Evolutionary conservation across 2,329 filamentous ascomycete species (phyloP), one percentile per base, ranked within the genome.

Genomic region (Nannizzia gypsea): DNA sequence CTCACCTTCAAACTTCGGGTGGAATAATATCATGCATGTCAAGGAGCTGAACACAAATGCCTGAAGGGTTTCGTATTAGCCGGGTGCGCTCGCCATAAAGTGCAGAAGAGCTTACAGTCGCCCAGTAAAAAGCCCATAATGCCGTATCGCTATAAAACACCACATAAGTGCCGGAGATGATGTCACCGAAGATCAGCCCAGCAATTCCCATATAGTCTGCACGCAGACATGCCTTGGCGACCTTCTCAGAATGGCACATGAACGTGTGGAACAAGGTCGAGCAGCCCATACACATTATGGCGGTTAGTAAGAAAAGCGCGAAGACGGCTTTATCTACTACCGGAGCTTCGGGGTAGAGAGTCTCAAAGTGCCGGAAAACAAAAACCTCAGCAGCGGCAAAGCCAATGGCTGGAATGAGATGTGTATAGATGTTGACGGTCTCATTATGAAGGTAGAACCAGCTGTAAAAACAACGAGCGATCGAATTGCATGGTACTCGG

Each of bases 341-440:
- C 13, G 60, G 54, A 22, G 57, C 59, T 15, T 58, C 46, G 1
- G 60, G 59, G 40, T 62, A 63, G 58, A 46, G 58, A 1, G 48
- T 5, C 8, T 26, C 56, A n/a, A 64, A 63, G 28, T 63, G 28
- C 46, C 26, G 52, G 36, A 61, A 60, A 15, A 64, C 24, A 6
- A 61, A 26, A 52, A 58, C 46, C 34, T 64, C 60, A 13, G 55
- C 54, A 28, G 28, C 38, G 2, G 81, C 68, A 60, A 87, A 84
- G 38, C 80, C 65, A 0, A 86, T 52, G 9, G 86, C 82, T 4
- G 89, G 90, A 48, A 89, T 67, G 9, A 89, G 77, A 70, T 89
- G 86, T 1, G 83, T 80, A 70, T 85, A 88, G 67, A 89, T 88
- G 70, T 89, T 89, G 50, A 88, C 81, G 6, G 81, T 81, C 69